phyloP scores from a whole-genome alignment of 345 rosid genomes.

The Pistacia vera region DNA sequence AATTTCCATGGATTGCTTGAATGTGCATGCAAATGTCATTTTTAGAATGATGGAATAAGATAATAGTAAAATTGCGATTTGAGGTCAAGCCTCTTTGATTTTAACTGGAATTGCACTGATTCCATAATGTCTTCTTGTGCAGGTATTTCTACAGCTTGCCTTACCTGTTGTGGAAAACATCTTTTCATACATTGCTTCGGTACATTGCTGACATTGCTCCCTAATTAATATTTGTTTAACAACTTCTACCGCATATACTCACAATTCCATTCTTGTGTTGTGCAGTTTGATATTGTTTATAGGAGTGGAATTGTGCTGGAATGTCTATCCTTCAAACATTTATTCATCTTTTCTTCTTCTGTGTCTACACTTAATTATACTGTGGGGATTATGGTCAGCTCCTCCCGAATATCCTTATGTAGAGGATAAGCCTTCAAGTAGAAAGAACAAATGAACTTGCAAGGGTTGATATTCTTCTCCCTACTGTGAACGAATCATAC shows the following conservation, averaged over 20 bases:
- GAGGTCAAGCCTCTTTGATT: background rate
- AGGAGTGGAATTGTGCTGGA: conserved; percentile 90
- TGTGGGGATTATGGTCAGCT: conserved; percentile 75
- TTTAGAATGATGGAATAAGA: background rate
- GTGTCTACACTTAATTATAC: conserved; percentile 54
- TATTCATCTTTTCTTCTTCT: conserved; percentile 71
- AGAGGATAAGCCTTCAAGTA: conserved; percentile 14
- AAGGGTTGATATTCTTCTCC: background rate
- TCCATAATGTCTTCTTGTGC: conserved; percentile 17
- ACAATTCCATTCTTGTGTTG: background rate
- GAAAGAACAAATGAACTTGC: conserved; percentile 29
- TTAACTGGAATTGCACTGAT: background rate
- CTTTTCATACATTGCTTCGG: conserved; percentile 74
- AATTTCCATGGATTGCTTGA: background rate
- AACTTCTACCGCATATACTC: background rate
- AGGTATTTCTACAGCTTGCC: conserved; percentile 95
- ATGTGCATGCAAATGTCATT: too few species aligned
- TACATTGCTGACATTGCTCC: conserved; percentile 21
- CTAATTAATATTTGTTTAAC: background rate
- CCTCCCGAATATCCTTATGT: conserved; percentile 56
- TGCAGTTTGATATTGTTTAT: conserved; percentile 65
- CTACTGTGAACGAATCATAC: background rate
- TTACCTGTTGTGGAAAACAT: conserved; percentile 75
- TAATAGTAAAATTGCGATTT: background rate
- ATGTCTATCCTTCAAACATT: conserved; percentile 74